Percentiles rank a stretch among this genome's conserved stretches.
phyloP scores from a whole-genome alignment of 345 rosid genomes.

The Ceriops zippeliana region DNA sequence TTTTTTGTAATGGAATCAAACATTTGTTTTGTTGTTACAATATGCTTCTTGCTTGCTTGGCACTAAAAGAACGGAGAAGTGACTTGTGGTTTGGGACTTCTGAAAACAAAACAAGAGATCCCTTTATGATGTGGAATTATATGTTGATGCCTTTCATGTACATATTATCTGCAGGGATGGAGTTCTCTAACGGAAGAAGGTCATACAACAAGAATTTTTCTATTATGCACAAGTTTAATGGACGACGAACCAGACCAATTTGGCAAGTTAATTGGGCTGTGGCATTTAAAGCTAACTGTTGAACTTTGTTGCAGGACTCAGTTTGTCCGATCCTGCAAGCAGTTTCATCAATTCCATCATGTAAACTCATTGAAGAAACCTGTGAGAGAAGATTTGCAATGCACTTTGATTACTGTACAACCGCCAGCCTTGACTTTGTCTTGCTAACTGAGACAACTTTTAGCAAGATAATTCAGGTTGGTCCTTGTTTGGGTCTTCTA shows the following conservation, averaged over 20 bases:
- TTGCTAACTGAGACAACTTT: slow-evolving; percentile 68
- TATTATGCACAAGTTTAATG: slow-evolving; percentile 93
- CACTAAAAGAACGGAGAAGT: slow-evolving; percentile 61
- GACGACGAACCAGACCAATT: slow-evolving; percentile 90
- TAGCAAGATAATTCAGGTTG: slow-evolving; percentile 76
- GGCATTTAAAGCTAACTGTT: slow-evolving; percentile 62
- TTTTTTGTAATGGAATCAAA: neutral
- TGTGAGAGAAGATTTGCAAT: slow-evolving; percentile 78
- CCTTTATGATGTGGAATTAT: slow-evolving; percentile 40
- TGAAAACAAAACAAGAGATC: slow-evolving; percentile 69
- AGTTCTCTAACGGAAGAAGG: slow-evolving; percentile 84
- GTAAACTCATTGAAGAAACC: slow-evolving; percentile 85
- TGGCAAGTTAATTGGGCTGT: slow-evolving; percentile 53
- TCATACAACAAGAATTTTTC: slow-evolving; percentile 76
- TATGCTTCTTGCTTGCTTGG: slow-evolving; percentile 45
- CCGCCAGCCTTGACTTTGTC: slow-evolving; percentile 74
- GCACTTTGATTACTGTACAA: slow-evolving; percentile 91
- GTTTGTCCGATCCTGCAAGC: slow-evolving; percentile 80
- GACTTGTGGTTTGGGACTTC: slow-evolving; percentile 60
- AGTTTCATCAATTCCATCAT: slow-evolving; percentile 73
- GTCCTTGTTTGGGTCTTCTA: slow-evolving; percentile 20
- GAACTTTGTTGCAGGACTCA: slow-evolving; percentile 97
- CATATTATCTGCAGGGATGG: slow-evolving; percentile 98
- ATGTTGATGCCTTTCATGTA: slow-evolving; percentile 77
- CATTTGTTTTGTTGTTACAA: slow-evolving; percentile 16